Base-by-base conservation (phyloP, 306 rosid species). In the Abrus pulchellus region DNA sequence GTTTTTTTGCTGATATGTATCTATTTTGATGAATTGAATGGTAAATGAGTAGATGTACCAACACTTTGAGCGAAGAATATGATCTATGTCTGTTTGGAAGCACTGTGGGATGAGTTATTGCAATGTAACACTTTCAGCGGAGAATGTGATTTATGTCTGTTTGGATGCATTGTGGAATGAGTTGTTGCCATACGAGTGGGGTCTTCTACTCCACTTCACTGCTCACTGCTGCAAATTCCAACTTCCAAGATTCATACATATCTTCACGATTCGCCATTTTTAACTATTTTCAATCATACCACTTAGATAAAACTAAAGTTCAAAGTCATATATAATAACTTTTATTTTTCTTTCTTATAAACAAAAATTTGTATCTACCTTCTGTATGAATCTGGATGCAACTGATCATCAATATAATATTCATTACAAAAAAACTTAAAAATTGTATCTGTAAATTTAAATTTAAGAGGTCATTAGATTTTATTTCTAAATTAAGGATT, bases 71-170 rank as follows among this genome's bases (percentile, higher is more conserved):
- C 72, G 54, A 67, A 67, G 54, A 67, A 67, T 41, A 43, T 20
- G 72, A 44, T 40, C 14, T 40, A 3, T 64, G 70, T 64, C 70
- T 40, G 14, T 64, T 64, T 64, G 70, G 70, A 64, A 38, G 70
- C n/a, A 64, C n/a, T 64, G 14, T 64, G 7, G 50, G 30, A 6
- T 20, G 49, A 64, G 32, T 64, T 64, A 48, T 64, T 64, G 49
- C 48, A 63, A 64, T 64, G 4, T 36, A 40, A 4, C 14, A 27
- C 1, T 27, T 43, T 44, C 54, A 67, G 72, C 72, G 54, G 43
- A 67, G 54, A 67, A 67, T 41, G 20, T 20, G 72, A 44, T 40
- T 40, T 40, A 3, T 64, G 70, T 64, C 70, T 40, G 14, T 64
- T 64, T 64, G 70, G 70, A 64, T 64, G 70, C n/a, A 64, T 40